Conservation (phyloP, 1,284 basidiomycete species). For the Cryptococcus depauperatus region DNA sequence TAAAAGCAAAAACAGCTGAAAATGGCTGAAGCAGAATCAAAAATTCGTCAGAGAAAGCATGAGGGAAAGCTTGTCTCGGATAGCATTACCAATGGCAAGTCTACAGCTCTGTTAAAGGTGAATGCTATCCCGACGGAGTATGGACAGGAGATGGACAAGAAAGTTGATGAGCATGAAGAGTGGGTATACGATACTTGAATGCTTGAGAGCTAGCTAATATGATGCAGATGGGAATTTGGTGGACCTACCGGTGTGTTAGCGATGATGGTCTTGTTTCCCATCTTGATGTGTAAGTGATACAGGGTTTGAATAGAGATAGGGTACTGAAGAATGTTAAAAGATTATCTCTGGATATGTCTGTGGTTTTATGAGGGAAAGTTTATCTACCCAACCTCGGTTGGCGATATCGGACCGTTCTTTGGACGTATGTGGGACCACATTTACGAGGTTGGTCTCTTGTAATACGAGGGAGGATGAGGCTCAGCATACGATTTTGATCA, state of each 20-base stretch:
- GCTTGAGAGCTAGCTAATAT: neutral
- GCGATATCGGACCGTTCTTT: slow-evolving; percentile 73
- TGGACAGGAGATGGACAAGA: slow-evolving; percentile 60
- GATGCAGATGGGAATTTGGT: slow-evolving; percentile 80
- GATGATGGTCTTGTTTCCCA: slow-evolving; percentile 91
- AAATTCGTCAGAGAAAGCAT: no score
- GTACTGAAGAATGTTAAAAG: slow-evolving; percentile 55
- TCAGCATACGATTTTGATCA: slow-evolving; percentile 35
- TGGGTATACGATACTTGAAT: slow-evolving; percentile 41
- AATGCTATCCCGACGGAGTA: slow-evolving; percentile 50
- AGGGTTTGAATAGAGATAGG: slow-evolving; percentile 24
- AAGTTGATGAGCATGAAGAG: slow-evolving; percentile 66
- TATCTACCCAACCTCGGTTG: slow-evolving; percentile 62
- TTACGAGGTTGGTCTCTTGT: slow-evolving; percentile 52
- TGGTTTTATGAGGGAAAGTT: slow-evolving; percentile 90
- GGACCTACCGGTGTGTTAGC: slow-evolving; percentile 82
- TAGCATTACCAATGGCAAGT: slow-evolving; percentile 20
- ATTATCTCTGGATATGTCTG: slow-evolving; percentile 97
- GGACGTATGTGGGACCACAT: slow-evolving; percentile 75
- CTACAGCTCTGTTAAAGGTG: slow-evolving; percentile 23
- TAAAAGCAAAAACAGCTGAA: no score
- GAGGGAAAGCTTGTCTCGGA: slow-evolving; percentile 17
- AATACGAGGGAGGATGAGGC: neutral
- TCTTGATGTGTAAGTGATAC: slow-evolving; percentile 43
- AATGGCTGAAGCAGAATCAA: no score